phyloP scores from a whole-genome alignment of 805 yeast species.

The Schwanniomyces vanrijiae region DNA sequence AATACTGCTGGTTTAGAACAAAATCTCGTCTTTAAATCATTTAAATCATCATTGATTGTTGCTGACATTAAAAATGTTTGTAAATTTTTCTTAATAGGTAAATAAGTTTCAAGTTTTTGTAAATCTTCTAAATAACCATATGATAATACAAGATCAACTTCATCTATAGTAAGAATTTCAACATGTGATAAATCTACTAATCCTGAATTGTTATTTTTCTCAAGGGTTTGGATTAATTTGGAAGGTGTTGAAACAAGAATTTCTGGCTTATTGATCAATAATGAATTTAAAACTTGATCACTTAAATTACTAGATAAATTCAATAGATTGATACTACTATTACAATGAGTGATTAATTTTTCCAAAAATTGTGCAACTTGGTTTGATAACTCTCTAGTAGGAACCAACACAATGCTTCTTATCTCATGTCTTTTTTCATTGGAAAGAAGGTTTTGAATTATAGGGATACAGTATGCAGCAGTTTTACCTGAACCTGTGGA shows the following conservation, averaged over 20 bases:
- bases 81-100: conserved; percentile 71
- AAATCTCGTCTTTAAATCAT: conserved; percentile 69
- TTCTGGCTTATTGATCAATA: conserved; percentile 74
- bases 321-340: conserved; percentile 58
- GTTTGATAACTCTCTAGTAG: conserved; percentile 86
- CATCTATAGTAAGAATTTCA: conserved; percentile 82
- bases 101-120: conserved; percentile 55
- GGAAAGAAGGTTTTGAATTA: conserved; percentile 70
- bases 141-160: conserved; percentile 86
- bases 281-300: conserved; percentile 68
- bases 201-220: conserved; percentile 41
- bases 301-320: conserved; percentile 69
- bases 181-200: conserved; percentile 55
- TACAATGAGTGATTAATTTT: conserved; percentile 68
- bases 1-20: conserved; percentile 84
- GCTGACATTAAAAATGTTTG: conserved; percentile 97
- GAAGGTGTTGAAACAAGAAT: conserved; percentile 87
- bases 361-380: conserved; percentile 77
- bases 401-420: conserved; percentile 77
- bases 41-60: conserved; percentile 84
- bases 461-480: conserved; percentile 85
- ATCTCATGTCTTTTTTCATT: conserved; percentile 33
- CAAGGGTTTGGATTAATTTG: conserved; percentile 58
- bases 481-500: conserved; percentile 97
- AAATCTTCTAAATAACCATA: conserved; percentile 92